These are phyloP conservation scores for Trichophyton rubrum DNA, from an alignment of 2,329 filamentous ascomycete genomes.

Conservation along the genomic window DNA sequence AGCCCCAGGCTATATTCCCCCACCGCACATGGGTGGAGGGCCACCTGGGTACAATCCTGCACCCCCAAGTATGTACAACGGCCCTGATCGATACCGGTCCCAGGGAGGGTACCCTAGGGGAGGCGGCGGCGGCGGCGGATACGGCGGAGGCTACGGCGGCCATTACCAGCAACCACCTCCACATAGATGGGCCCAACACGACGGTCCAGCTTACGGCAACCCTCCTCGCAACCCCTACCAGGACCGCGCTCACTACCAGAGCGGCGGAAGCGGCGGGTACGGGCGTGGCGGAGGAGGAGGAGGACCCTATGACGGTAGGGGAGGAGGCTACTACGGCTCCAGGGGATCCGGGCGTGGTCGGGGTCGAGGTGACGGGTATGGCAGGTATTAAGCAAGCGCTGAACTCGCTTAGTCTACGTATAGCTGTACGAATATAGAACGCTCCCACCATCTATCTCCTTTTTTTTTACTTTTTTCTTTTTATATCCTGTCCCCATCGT, in stretches of 20 bases:
- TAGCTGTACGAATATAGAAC: slow-evolving; percentile 4
- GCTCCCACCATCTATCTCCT: background rate
- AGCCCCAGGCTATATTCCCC: slow-evolving; percentile 32
- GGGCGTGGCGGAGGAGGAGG: slow-evolving; percentile 16
- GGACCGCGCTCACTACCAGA: slow-evolving; percentile 14
- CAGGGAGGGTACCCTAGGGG: slow-evolving; percentile 4
- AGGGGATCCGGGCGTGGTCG: slow-evolving; percentile 16
- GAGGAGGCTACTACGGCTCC: slow-evolving; percentile 17
- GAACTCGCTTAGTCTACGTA: slow-evolving; percentile 1
- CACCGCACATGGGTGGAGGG: slow-evolving; percentile 17
- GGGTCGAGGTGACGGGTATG: slow-evolving; percentile 28
- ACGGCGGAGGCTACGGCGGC: slow-evolving; percentile 9
- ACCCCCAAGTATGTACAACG: slow-evolving; percentile 21
- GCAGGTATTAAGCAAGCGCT: slow-evolving; percentile 21
- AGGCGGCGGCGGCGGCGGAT: slow-evolving; percentile 10
- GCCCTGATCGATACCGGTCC: slow-evolving; percentile 9
- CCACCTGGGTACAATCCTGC: slow-evolving; percentile 27
- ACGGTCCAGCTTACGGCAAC: background rate
- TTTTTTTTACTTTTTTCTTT: background rate
- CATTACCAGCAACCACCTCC: slow-evolving; percentile 6
- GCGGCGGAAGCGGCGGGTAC: slow-evolving; percentile 15
- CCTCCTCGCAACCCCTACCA: slow-evolving; percentile 9
- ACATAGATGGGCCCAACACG: background rate
- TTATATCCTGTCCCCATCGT: background rate
- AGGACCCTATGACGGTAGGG: slow-evolving; percentile 15